Evolutionary conservation across 345 rosid species (phyloP).

Genomic region (Boechera stricta): DNA sequence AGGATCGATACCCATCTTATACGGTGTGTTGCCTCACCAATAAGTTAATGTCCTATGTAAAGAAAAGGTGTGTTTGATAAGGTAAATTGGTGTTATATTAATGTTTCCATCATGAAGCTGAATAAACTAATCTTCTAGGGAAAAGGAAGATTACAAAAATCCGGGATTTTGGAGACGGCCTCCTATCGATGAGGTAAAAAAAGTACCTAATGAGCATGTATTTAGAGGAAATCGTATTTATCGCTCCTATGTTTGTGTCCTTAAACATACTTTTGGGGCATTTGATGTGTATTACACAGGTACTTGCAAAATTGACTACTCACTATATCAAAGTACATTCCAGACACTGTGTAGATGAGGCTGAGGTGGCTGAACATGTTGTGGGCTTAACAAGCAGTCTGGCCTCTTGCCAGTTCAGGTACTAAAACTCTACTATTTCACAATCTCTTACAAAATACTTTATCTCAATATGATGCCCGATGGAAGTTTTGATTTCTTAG

Average conservation of each 20-base stretch:
- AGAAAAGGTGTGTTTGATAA: constrained; percentile 62
- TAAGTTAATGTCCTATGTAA: constrained; percentile 71
- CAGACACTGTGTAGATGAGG: constrained; percentile 84
- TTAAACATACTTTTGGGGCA: too few relatives aligned
- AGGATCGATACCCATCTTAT: constrained; percentile 67
- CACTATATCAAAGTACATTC: constrained; percentile 71
- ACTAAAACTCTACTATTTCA: neutral
- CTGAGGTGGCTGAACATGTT: constrained; percentile 87
- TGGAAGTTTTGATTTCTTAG: neutral
- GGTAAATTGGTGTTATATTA: constrained; percentile 15
- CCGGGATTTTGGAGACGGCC: constrained; percentile 60
- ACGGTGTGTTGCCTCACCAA: constrained; percentile 81
- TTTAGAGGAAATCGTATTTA: neutral
- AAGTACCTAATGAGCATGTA: neutral
- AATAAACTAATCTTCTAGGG: constrained; percentile 52
- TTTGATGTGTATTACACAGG: constrained; percentile 49
- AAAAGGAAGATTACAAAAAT: constrained; percentile 68
- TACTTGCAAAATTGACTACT: constrained; percentile 71
- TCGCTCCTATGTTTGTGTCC: neutral
- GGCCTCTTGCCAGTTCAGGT: constrained; percentile 89
- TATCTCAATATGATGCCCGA: neutral
- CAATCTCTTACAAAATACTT: too few relatives aligned
- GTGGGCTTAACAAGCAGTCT: constrained; percentile 76
- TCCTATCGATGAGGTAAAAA: constrained; percentile 78
- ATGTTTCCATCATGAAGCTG: constrained; percentile 19